These are phyloP conservation scores for Trypanosoma melophagium DNA, from an alignment of 208 protist species.

Conservation along the genomic window DNA sequence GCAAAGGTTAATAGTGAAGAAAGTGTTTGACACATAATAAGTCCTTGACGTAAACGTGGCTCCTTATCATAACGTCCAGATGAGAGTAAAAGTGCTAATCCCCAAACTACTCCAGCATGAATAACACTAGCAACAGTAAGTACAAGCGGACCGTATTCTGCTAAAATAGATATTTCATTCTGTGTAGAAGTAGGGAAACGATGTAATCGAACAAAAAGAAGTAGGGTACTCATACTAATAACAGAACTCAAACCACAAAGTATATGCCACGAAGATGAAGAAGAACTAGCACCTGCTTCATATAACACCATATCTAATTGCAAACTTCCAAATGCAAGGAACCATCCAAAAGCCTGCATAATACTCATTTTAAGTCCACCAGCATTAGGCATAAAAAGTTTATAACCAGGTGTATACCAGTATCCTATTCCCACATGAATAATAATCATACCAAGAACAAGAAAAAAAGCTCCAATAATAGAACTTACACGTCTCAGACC, in stretches of 20 bases:
- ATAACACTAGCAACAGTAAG: conserved; percentile 26
- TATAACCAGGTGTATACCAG: conserved; percentile 24
- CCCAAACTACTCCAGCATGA: conserved; percentile 26
- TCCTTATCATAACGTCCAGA: conserved; percentile 9
- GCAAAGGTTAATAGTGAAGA: conserved; percentile 52
- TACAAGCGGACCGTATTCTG: conserved; percentile 27
- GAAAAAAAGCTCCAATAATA: conserved; percentile 30
- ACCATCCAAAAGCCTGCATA: conserved; percentile 51
- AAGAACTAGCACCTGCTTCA: conserved; percentile 25
- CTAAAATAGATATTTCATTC: conserved; percentile 19
- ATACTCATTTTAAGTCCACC: conserved; percentile 33
- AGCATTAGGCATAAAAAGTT: conserved; percentile 27
- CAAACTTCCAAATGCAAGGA: conserved; percentile 32
- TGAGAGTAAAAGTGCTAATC: conserved; percentile 24
- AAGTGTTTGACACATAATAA: conserved; percentile 33
- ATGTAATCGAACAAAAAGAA: conserved; percentile 50
- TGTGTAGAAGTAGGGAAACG: conserved; percentile 15
- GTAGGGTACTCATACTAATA: conserved; percentile 41
- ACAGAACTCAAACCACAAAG: conserved; percentile 47
- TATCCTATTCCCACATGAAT: conserved; percentile 31
- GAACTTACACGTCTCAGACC: conserved; percentile 34
- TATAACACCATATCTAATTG: conserved; percentile 43
- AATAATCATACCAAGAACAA: conserved; percentile 25
- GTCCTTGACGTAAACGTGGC: conserved; percentile 19
- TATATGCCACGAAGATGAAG: conserved; percentile 54